Evolutionary conservation across 257 asterid genomes (phyloP).

Genomic region (Apocynum venetum): DNA sequence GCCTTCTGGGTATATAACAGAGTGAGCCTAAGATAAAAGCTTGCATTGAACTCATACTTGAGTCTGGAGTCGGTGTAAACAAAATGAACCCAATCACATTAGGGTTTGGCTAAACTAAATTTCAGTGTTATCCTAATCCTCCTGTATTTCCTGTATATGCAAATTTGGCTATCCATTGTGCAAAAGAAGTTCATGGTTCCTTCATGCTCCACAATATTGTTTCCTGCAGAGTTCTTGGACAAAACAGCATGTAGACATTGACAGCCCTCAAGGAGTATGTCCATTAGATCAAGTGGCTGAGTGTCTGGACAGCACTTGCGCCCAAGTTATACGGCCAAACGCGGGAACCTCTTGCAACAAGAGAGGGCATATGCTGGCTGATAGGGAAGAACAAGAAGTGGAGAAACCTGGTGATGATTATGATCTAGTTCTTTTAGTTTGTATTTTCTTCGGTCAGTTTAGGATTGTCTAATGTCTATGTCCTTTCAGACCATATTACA

Average conservation of each 20-base stretch:
- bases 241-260: conserved; percentile 63
- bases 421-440: conserved; percentile 12
- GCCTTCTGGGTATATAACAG: background rate
- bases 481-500: conserved; percentile 34
- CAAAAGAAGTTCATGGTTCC: background rate
- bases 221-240: conserved; percentile 76
- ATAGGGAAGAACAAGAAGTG: conserved; percentile 39
- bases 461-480: conserved; percentile 8
- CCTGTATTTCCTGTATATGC: background rate
- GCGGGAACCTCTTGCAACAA: conserved; percentile 42
- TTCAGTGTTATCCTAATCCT: background rate
- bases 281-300: conserved; percentile 50
- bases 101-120: background rate
- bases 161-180: background rate
- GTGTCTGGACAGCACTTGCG: conserved; percentile 54
- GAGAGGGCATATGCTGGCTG: conserved; percentile 29
- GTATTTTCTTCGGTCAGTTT: conserved; percentile 18
- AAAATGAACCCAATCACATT: background rate
- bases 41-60: background rate
- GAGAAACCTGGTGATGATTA: conserved; percentile 36
- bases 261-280: conserved; percentile 50
- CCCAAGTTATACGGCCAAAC: conserved; percentile 56
- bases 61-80: background rate
- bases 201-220: background rate
- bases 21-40: background rate